Percentiles rank a stretch among this genome's conserved stretches.
These are phyloP conservation scores for Paracoccidioides lutzii DNA, from an alignment of 2,329 filamentous ascomycete species.

Conservation along the genomic window DNA sequence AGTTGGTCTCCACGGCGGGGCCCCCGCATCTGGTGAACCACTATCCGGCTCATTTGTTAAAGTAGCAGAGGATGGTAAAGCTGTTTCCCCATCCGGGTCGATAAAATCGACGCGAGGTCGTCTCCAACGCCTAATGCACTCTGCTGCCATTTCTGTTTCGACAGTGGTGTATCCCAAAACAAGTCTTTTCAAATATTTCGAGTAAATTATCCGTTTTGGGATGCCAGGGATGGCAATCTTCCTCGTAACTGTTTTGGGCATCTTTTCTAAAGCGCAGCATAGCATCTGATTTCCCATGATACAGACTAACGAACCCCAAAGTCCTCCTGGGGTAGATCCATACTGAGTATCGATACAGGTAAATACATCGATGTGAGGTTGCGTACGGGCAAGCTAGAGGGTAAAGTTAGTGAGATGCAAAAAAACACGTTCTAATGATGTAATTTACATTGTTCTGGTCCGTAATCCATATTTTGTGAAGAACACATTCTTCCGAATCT, in stretches of 20 bases:
- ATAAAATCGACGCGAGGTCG: slow-evolving; percentile 28
- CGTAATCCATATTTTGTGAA: slow-evolving; percentile 29
- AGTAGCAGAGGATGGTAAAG: slow-evolving; percentile 2
- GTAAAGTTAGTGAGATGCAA: background rate
- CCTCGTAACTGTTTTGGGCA: slow-evolving; percentile 29
- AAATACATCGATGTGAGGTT: slow-evolving; percentile 24
- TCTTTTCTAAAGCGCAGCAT: slow-evolving; percentile 35
- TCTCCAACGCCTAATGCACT: slow-evolving; percentile 20
- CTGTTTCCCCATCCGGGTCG: slow-evolving; percentile 20
- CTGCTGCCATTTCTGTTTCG: slow-evolving; percentile 16
- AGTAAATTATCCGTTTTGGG: slow-evolving; percentile 34
- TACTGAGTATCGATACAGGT: slow-evolving; percentile 21
- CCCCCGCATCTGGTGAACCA: slow-evolving; percentile 1
- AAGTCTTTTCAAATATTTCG: slow-evolving; percentile 33
- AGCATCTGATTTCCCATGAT: slow-evolving; percentile 36
- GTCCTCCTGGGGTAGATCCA: slow-evolving; percentile 13
- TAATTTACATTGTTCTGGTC: slow-evolving; percentile 30
- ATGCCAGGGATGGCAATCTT: slow-evolving; percentile 29
- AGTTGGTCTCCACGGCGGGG: slow-evolving; percentile 17
- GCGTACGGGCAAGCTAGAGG: slow-evolving; percentile 26
- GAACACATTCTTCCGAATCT: slow-evolving; percentile 15
- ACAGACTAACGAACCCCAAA: slow-evolving; percentile 35
- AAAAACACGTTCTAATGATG: background rate
- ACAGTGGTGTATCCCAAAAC: slow-evolving; percentile 35
- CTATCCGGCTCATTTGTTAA: background rate